Percentiles rank a stretch among this genome's conserved stretches.
phyloP scores from a whole-genome alignment of 345 rosid species.

The Eucalyptus marginata region DNA sequence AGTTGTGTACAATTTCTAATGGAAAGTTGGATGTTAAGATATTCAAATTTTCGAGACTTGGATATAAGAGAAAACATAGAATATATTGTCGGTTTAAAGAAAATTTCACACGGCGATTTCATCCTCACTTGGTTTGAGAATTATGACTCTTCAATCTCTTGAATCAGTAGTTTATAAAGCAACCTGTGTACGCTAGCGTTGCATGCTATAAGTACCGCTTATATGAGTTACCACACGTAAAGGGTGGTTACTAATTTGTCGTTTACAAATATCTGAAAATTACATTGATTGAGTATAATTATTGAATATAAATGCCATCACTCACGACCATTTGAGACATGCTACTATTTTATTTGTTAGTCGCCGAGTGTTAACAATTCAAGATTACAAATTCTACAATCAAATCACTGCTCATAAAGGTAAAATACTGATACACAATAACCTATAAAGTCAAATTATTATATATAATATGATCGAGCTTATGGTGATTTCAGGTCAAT shows the following conservation, averaged over 20 bases:
- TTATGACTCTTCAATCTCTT: too few relatives aligned
- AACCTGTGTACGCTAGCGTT: too few relatives aligned
- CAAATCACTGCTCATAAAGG: not conserved
- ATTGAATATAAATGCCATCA: not conserved
- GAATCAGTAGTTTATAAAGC: too few relatives aligned
- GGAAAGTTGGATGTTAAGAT: not conserved
- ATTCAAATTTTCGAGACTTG: not conserved
- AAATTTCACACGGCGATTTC: not conserved
- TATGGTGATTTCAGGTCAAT: not conserved
- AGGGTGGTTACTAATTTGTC: not conserved
- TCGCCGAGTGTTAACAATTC: not conserved
- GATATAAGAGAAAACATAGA: not conserved
- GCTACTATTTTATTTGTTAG: too few relatives aligned
- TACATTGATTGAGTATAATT: not conserved
- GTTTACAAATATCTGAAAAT: not conserved
- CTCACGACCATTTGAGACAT: not conserved
- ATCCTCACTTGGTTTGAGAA: not conserved
- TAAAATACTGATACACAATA: not conserved
- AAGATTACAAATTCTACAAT: not conserved
- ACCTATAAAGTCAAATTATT: not conserved
- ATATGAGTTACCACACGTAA: too few relatives aligned
- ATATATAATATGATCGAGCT: not conserved
- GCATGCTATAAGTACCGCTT: too few relatives aligned
- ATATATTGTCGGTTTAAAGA: too few relatives aligned
- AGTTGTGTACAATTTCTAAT: not conserved